These are phyloP conservation scores for Tillandsia fasciculata DNA, from an alignment of 176 grass and related monocot species.

Conservation along the genomic window DNA sequence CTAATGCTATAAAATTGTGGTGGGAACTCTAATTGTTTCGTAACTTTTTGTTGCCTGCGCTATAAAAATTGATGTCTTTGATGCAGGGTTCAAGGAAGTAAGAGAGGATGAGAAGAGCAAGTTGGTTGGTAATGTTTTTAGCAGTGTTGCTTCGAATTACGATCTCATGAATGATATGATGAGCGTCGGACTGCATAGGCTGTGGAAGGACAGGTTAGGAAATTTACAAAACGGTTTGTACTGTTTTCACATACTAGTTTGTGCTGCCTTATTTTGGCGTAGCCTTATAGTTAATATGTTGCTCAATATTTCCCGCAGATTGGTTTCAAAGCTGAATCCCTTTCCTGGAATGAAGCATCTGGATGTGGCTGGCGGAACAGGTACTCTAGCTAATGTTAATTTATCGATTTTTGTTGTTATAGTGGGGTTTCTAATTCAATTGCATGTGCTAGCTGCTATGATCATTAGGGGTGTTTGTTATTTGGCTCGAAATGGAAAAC, in stretches of 20 bases:
- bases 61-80: background rate
- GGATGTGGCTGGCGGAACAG: constrained; percentile 90
- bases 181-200: constrained; percentile 71
- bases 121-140: constrained; percentile 87
- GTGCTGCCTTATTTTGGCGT: no score
- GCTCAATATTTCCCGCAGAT: constrained; percentile 23
- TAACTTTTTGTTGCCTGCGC: background rate
- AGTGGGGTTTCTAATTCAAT: background rate
- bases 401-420: background rate
- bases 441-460: background rate
- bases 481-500: no score
- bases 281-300: background rate
- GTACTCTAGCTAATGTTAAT: constrained; percentile 18
- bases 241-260: background rate
- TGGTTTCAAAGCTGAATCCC: constrained; percentile 68
- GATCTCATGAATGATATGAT: constrained; percentile 96
- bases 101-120: constrained; percentile 73
- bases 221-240: background rate
- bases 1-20: no score
- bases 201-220: constrained; percentile 81
- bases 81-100: constrained; percentile 74
- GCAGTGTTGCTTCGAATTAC: constrained; percentile 74
- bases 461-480: no score
- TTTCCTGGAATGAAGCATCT: constrained; percentile 97
- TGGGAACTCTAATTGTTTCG: no score